Evolutionary conservation across 2,329 filamentous ascomycete genomes (phyloP).

Genomic region (Elsinoe perseae): DNA sequence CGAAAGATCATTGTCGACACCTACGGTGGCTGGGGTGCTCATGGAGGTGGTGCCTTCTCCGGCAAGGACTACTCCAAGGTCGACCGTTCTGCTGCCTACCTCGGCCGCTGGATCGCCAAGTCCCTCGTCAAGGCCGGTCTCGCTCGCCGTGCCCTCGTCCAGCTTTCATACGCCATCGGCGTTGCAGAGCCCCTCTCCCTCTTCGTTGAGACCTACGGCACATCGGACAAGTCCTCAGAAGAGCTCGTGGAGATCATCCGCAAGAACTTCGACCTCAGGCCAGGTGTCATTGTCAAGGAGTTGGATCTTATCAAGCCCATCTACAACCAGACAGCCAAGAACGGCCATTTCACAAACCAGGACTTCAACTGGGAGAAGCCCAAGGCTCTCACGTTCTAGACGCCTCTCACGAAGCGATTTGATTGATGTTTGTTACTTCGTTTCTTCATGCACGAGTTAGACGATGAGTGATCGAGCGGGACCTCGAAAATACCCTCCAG

Average conservation of each 20-base stretch:
- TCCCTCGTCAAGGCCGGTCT: slow-evolving; percentile 85
- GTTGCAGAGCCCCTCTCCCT: slow-evolving; percentile 95
- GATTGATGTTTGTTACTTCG: slow-evolving; percentile 12
- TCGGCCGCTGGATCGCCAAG: slow-evolving; percentile 98
- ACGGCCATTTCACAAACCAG: slow-evolving; percentile 99
- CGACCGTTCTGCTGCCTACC: slow-evolving; percentile 94
- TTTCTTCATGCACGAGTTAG: slow-evolving; percentile 14
- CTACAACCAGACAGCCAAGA: slow-evolving; percentile 98
- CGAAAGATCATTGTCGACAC: slow-evolving; percentile 99
- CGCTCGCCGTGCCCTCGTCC: slow-evolving; percentile 85
- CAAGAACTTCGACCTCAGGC: slow-evolving; percentile 94
- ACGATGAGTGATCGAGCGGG: slow-evolving; percentile 9
- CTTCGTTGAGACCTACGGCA: slow-evolving; percentile 97
- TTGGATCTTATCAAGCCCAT: slow-evolving; percentile 92
- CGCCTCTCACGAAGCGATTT: background rate
- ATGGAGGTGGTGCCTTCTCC: slow-evolving; percentile 99
- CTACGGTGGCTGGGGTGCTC: slow-evolving; percentile 98
- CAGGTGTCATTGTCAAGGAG: slow-evolving; percentile 97
- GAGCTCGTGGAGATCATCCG: slow-evolving; percentile 93
- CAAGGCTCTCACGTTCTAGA: slow-evolving; percentile 18
- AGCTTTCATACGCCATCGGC: slow-evolving; percentile 99
- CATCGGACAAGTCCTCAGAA: slow-evolving; percentile 77
- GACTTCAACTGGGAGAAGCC: slow-evolving; percentile 97
- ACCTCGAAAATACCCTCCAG: slow-evolving; percentile 12
- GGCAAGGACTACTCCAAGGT: slow-evolving; percentile 99